Evolutionary conservation across 1,139 yeast species (phyloP).

Genomic region (Saccharomyces hybrid): DNA sequence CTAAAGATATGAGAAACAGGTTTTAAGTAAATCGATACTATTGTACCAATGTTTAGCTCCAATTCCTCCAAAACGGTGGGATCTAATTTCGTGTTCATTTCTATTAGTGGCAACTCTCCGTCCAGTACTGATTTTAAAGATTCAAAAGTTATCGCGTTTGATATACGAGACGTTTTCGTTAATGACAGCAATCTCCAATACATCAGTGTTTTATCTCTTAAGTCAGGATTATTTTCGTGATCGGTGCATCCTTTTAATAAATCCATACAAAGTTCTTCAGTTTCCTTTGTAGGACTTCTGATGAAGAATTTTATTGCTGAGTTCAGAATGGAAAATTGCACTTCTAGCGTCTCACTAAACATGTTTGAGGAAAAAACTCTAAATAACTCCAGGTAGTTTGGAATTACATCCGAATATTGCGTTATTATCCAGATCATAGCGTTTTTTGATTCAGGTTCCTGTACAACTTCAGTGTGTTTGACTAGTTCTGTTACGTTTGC

Average conservation of each 20-base stretch:
- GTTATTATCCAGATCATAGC: slow-evolving; percentile 84
- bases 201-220: slow-evolving; percentile 77
- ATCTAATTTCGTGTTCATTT: slow-evolving; percentile 66
- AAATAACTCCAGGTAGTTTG: slow-evolving; percentile 21
- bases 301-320: slow-evolving; percentile 68
- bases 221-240: slow-evolving; percentile 68
- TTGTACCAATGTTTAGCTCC: slow-evolving; percentile 71
- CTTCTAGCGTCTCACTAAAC: slow-evolving; percentile 49
- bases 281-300: slow-evolving; percentile 45
- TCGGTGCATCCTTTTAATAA: slow-evolving; percentile 69
- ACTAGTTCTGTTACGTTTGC: slow-evolving; percentile 30
- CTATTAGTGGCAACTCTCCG: slow-evolving; percentile 55
- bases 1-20: slow-evolving; percentile 78
- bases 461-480: slow-evolving; percentile 40
- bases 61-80: slow-evolving; percentile 68
- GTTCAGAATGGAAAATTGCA: slow-evolving; percentile 66
- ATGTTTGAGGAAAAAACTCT: slow-evolving; percentile 26
- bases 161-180: slow-evolving; percentile 15
- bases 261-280: slow-evolving; percentile 49
- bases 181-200: slow-evolving; percentile 76
- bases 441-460: slow-evolving; percentile 73
- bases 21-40: slow-evolving; percentile 78
- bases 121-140: slow-evolving; percentile 45
- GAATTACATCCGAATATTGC: slow-evolving; percentile 44
- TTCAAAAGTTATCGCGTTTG: slow-evolving; percentile 13